These are phyloP conservation scores for Marchantia paleacea DNA, from an alignment of 225 moss, liverwort and hornwort genomes.

Conservation along the genomic window DNA sequence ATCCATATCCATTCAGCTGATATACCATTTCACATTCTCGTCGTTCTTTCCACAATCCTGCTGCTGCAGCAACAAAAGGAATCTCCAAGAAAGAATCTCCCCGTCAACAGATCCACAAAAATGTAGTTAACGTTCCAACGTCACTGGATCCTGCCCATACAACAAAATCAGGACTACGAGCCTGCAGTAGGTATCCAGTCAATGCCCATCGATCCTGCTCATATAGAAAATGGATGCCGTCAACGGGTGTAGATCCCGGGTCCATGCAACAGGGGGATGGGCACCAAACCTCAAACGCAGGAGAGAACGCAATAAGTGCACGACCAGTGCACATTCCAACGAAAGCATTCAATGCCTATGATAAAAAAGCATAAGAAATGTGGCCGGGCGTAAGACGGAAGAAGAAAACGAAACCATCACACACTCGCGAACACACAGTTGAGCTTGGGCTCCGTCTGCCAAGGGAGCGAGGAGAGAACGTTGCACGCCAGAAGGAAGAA, in stretches of 20 bases:
- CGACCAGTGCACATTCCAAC: not conserved
- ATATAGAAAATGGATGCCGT: not conserved
- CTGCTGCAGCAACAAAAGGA: too few species aligned
- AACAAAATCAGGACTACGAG: too few species aligned
- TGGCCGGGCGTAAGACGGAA: too few species aligned
- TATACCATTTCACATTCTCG: too few species aligned
- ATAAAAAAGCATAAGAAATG: not conserved
- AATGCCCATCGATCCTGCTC: not conserved
- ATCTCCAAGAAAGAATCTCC: too few species aligned
- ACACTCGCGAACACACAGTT: too few species aligned
- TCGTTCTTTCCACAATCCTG: too few species aligned
- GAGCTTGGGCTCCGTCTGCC: not conserved
- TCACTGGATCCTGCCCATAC: not conserved
- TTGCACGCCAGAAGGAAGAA: not conserved
- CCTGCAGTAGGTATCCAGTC: not conserved
- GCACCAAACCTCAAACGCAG: not conserved
- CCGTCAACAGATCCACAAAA: too few species aligned
- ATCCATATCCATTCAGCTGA: too few species aligned
- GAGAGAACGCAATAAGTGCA: not conserved
- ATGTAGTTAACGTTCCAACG: not conserved
- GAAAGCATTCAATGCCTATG: not conserved
- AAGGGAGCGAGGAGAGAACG: not conserved
- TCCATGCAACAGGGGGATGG: not conserved
- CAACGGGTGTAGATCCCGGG: not conserved
- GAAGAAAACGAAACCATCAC: not conserved